These are phyloP conservation scores for Strobilomyces dryophilus DNA, from an alignment of 768 basidiomycete genomes.

Conservation along the genomic window DNA sequence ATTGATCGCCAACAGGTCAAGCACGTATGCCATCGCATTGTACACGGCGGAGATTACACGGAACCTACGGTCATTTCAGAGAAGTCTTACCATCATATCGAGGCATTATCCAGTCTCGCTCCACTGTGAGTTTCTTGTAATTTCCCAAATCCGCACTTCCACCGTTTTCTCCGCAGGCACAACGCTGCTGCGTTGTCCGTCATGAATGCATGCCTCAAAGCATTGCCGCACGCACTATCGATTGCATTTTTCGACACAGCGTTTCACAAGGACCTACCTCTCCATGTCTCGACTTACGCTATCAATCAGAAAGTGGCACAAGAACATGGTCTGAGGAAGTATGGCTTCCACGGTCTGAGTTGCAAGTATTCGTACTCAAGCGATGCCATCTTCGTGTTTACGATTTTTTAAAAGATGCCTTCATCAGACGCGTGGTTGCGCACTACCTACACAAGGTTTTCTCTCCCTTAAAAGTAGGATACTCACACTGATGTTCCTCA, in stretches of 20 bases:
- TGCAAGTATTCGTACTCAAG: constrained; percentile 36
- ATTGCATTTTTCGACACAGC: constrained; percentile 88
- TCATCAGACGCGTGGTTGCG: constrained; percentile 64
- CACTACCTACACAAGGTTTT: constrained; percentile 51
- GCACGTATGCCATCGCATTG: constrained; percentile 73
- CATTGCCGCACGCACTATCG: constrained; percentile 63
- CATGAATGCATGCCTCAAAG: constrained; percentile 55
- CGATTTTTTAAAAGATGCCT: constrained; percentile 48
- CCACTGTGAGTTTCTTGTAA: constrained; percentile 54
- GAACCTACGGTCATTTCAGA: constrained; percentile 65
- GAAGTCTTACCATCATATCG: constrained; percentile 67
- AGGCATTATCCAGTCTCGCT: constrained; percentile 72
- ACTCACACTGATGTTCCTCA: constrained; percentile 15
- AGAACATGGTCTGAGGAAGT: constrained; percentile 73
- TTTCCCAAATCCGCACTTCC: neutral
- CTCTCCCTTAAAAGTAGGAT: neutral
- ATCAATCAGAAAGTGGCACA: constrained; percentile 61
- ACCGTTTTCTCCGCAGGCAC: constrained; percentile 38
- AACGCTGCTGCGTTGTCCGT: constrained; percentile 60
- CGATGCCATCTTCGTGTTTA: neutral
- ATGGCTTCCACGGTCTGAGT: constrained; percentile 88
- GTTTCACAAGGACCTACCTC: constrained; percentile 75
- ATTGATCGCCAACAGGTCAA: constrained; percentile 43
- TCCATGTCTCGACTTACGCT: constrained; percentile 75
- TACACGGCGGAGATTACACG: constrained; percentile 82